Conservation (phyloP, 2,329 filamentous ascomycete genomes). For the Trichoderma sp. region DNA sequence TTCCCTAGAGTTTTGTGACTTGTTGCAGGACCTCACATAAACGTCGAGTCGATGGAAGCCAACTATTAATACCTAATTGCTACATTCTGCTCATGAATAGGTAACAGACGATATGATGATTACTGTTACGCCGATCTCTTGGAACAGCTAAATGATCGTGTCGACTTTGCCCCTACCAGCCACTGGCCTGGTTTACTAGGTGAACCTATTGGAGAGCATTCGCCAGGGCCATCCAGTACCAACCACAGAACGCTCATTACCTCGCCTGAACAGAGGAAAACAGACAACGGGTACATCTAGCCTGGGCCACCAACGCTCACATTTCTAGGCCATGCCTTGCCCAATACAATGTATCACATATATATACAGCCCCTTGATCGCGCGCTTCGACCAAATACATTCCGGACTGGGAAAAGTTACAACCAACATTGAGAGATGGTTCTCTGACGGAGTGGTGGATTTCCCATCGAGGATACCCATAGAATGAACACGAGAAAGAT, state of each 20-base stretch:
- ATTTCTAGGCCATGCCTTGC: neutral
- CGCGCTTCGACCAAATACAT: neutral
- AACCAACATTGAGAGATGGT: slow-evolving; percentile 9
- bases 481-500: neutral
- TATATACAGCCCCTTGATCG: neutral
- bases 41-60: neutral
- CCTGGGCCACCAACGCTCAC: neutral
- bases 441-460: neutral
- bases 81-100: neutral
- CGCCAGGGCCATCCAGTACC: neutral
- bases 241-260: neutral
- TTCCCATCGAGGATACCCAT: neutral
- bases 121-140: neutral
- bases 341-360: neutral
- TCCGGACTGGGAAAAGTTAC: neutral
- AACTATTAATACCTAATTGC: neutral
- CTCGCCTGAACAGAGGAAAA: neutral
- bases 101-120: neutral
- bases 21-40: neutral
- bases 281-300: neutral
- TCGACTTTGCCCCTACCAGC: neutral
- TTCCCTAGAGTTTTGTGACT: no score
- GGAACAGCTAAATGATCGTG: neutral
- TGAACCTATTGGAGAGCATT: slow-evolving; percentile 4
- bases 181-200: slow-evolving; percentile 1